Conservation (phyloP, 306 rosid species). For the Begonia peltatifolia region DNA sequence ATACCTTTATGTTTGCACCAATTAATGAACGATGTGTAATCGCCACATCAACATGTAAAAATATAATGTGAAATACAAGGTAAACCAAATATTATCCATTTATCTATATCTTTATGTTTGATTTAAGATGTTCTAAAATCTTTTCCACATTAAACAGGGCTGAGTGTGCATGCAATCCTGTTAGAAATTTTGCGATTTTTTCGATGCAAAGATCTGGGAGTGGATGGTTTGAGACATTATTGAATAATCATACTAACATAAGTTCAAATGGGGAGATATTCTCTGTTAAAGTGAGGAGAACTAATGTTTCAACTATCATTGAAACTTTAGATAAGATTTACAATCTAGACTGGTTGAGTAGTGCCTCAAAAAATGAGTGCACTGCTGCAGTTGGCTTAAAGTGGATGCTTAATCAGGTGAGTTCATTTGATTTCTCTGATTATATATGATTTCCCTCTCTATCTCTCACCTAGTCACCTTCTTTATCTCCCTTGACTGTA, state of each 20-base stretch:
- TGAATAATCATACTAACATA: slow-evolving; percentile 80
- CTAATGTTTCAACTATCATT: slow-evolving; percentile 57
- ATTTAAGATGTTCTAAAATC: slow-evolving; percentile 12
- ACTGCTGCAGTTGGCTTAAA: slow-evolving; percentile 94
- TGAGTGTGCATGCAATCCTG: slow-evolving; percentile 85
- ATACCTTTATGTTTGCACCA: too few species aligned
- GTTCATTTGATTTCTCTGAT: neutral
- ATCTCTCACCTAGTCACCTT: neutral
- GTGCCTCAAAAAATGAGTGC: slow-evolving; percentile 96
- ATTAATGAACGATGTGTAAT: too few species aligned
- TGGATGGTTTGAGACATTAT: slow-evolving; percentile 98
- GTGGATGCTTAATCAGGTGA: slow-evolving; percentile 99
- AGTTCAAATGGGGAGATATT: slow-evolving; percentile 97
- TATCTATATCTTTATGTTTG: slow-evolving; percentile 4
- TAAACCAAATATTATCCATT: slow-evolving; percentile 1
- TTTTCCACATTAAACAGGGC: slow-evolving; percentile 35
- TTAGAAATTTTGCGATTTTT: slow-evolving; percentile 67
- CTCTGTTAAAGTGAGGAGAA: slow-evolving; percentile 81
- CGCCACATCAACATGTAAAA: too few species aligned
- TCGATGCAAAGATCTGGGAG: slow-evolving; percentile 99
- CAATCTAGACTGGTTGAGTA: slow-evolving; percentile 79
- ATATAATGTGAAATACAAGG: too few species aligned
- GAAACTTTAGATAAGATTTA: slow-evolving; percentile 81
- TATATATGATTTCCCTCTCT: neutral
- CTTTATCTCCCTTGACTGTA: too few species aligned